Conservation (phyloP, 805 yeast species). For the Pichia ethanolica region DNA sequence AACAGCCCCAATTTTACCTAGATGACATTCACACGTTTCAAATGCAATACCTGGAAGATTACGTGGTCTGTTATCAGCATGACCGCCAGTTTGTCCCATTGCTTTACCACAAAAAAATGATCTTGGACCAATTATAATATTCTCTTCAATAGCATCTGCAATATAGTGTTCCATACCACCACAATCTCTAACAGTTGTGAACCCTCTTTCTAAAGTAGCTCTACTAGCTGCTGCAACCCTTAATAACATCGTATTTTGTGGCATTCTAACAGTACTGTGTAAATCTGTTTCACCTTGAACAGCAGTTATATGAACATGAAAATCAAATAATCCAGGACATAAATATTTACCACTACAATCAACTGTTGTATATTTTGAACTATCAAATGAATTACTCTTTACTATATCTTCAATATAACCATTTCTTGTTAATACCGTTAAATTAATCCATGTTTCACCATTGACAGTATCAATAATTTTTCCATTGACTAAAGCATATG, state of each 20-base stretch:
- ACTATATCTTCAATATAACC: slow-evolving; percentile 14
- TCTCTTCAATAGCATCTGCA: slow-evolving; percentile 22
- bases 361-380: slow-evolving; percentile 7
- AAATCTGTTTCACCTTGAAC: slow-evolving; percentile 23
- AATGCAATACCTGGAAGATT: slow-evolving; percentile 20
- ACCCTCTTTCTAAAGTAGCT: slow-evolving; percentile 22
- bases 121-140: slow-evolving; percentile 23
- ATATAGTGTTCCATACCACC: slow-evolving; percentile 21
- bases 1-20: slow-evolving; percentile 15
- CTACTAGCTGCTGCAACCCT: slow-evolving; percentile 16
- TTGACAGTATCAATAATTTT: slow-evolving; percentile 16
- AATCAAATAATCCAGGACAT: slow-evolving; percentile 24
- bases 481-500: slow-evolving; percentile 17
- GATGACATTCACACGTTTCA: slow-evolving; percentile 23
- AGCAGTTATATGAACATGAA: slow-evolving; percentile 21
- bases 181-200: slow-evolving; percentile 22
- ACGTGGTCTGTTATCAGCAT: slow-evolving; percentile 20
- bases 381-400: slow-evolving; percentile 3
- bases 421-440: slow-evolving; percentile 15
- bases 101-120: slow-evolving; percentile 21
- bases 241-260: slow-evolving; percentile 18
- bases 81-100: slow-evolving; percentile 26
- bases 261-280: slow-evolving; percentile 14
- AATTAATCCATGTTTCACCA: slow-evolving; percentile 12
- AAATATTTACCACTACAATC: slow-evolving; percentile 23